Conservation (phyloP, 2,329 filamentous ascomycete species). For the Fusarium sp. region DNA sequence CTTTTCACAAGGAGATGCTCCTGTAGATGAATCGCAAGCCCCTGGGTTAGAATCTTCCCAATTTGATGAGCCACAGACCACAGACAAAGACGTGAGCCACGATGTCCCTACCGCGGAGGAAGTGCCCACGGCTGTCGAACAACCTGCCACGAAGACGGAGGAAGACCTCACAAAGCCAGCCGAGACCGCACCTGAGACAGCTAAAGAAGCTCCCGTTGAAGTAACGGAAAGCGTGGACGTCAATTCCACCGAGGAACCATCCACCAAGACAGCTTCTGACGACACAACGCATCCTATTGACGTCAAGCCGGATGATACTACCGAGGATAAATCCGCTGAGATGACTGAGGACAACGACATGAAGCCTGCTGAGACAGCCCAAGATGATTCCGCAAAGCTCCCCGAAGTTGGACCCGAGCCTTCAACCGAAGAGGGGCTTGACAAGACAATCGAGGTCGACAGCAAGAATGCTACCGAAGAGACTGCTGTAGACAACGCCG, state of each 20-base stretch:
- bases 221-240: slow-evolving; percentile 2
- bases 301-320: background rate
- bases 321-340: background rate
- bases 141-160: slow-evolving; percentile 3
- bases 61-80: slow-evolving; percentile 25
- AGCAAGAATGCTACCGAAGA: background rate
- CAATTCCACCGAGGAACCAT: background rate
- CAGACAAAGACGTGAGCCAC: background rate
- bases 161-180: background rate
- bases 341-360: slow-evolving; percentile 1
- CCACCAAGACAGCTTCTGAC: background rate
- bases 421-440: slow-evolving; percentile 3
- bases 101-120: slow-evolving; percentile 1
- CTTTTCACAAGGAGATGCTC: slow-evolving; percentile 49
- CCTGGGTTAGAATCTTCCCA: slow-evolving; percentile 43
- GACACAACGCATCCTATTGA: slow-evolving; percentile 4
- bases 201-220: background rate
- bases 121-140: background rate
- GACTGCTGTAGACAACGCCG: slow-evolving; percentile 14
- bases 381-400: background rate
- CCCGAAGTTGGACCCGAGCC: background rate
- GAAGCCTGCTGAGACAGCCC: background rate
- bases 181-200: background rate
- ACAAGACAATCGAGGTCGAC: background rate
- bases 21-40: slow-evolving; percentile 45